Conservation (phyloP, 2,329 filamentous ascomycete species). For the Beauveria brongniartii region DNA sequence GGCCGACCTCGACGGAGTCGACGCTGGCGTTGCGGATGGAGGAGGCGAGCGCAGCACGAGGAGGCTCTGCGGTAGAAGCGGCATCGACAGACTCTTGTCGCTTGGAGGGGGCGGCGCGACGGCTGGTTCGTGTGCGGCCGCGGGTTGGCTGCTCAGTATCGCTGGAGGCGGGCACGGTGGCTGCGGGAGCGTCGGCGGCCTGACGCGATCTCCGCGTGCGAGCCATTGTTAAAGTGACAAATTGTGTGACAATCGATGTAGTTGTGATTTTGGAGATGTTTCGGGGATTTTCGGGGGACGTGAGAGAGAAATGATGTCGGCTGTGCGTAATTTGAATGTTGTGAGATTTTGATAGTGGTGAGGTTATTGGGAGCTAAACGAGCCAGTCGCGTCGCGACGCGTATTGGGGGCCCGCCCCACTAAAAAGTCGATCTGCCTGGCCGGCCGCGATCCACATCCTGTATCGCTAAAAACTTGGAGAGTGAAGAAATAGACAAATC, state of each 20-base stretch:
- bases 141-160: conserved; percentile 18
- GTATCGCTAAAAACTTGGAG: too few species aligned
- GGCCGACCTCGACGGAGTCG: conserved; percentile 30
- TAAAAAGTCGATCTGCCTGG: conserved; percentile 1
- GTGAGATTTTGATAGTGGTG: background rate
- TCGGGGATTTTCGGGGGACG: background rate
- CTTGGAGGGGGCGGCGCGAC: background rate
- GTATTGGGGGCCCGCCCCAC: conserved; percentile 4
- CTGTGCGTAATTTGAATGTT: background rate
- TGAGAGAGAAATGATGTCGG: background rate
- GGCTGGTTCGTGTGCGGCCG: conserved; percentile 16
- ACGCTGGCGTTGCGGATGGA: conserved; percentile 19
- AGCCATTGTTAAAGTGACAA: conserved; percentile 18
- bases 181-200: conserved; percentile 17
- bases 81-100: conserved; percentile 5
- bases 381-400: conserved; percentile 9
- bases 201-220: conserved; percentile 24
- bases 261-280: background rate
- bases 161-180: conserved; percentile 9
- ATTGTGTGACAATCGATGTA: background rate
- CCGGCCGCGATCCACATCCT: too few species aligned
- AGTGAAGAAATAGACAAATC: too few species aligned
- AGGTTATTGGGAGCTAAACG: background rate
- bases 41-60: conserved; percentile 4
- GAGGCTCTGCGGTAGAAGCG: conserved; percentile 15